These are phyloP conservation scores for Sambucus nigra DNA, from an alignment of 129 eudicot genomes.

Conservation along the genomic window DNA sequence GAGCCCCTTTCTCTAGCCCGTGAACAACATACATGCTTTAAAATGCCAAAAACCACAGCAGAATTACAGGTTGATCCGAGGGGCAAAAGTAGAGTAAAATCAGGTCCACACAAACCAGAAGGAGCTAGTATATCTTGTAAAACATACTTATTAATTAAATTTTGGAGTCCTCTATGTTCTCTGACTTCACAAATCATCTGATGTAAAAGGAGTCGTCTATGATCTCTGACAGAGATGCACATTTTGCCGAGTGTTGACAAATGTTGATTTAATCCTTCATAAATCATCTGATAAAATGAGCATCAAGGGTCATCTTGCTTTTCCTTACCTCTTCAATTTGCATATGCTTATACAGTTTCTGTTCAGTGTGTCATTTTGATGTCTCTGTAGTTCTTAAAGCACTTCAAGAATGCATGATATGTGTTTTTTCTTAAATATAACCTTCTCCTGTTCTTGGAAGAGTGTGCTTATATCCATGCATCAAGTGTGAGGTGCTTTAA, in stretches of 20 bases:
- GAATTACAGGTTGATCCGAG: no score
- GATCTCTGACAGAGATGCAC: neutral
- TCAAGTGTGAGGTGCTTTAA: no score
- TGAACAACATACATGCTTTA: no score
- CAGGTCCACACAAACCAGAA: no score
- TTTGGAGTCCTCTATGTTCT: conserved; percentile 11
- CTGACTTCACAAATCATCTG: conserved; percentile 7
- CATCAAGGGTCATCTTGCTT: conserved; percentile 3
- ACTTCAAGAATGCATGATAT: neutral
- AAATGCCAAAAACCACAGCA: no score
- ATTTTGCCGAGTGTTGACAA: neutral
- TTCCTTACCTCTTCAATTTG: neutral
- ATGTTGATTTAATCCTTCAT: neutral
- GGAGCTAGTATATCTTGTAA: conserved; percentile 10
- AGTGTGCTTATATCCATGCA: no score
- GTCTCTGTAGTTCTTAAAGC: neutral
- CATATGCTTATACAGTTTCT: neutral
- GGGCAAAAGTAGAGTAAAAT: no score
- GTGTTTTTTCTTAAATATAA: no score
- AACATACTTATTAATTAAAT: conserved; percentile 9
- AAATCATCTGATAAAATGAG: neutral
- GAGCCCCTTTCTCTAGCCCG: no score
- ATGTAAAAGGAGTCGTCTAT: conserved; percentile 14
- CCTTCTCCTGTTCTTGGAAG: no score
- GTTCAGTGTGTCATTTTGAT: neutral